phyloP scores from a whole-genome alignment of 2,329 filamentous ascomycete species.

The Scopulariopsis brevicaulis region DNA sequence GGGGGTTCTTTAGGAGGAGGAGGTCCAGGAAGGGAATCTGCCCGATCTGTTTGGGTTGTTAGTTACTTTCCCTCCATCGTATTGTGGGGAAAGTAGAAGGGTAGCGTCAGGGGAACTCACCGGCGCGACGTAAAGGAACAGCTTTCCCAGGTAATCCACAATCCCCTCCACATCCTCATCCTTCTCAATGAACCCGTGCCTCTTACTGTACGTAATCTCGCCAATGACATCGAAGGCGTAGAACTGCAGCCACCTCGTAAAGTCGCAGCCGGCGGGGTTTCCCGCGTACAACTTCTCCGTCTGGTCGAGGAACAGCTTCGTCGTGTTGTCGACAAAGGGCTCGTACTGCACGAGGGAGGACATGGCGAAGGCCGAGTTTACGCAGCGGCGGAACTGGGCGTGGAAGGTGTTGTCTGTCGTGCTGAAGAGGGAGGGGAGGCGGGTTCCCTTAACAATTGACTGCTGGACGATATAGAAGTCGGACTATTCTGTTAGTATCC shows the following conservation, averaged over 20 bases:
- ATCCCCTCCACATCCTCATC: slow-evolving; percentile 69
- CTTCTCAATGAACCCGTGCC: slow-evolving; percentile 64
- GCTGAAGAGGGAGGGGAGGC: slow-evolving; percentile 63
- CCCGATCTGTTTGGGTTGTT: slow-evolving; percentile 37
- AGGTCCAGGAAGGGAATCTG: slow-evolving; percentile 65
- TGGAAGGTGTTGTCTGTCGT: slow-evolving; percentile 68
- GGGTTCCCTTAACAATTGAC: slow-evolving; percentile 55
- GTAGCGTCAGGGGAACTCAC: slow-evolving; percentile 25
- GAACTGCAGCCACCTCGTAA: slow-evolving; percentile 65
- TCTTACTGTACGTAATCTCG: slow-evolving; percentile 64
- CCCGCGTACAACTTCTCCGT: slow-evolving; percentile 43
- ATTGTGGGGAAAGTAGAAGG: neutral
- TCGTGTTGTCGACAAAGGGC: slow-evolving; percentile 67
- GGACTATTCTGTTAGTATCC: slow-evolving; percentile 33
- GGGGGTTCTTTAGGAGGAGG: slow-evolving; percentile 62
- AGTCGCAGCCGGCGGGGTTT: slow-evolving; percentile 40
- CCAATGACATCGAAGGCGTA: slow-evolving; percentile 78
- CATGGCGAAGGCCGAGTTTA: slow-evolving; percentile 72
- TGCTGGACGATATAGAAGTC: slow-evolving; percentile 75
- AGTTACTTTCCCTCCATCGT: neutral
- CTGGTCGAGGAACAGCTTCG: slow-evolving; percentile 56
- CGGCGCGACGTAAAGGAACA: slow-evolving; percentile 62
- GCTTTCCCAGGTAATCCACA: slow-evolving; percentile 47
- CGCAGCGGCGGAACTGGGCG: slow-evolving; percentile 60
- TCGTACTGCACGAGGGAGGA: slow-evolving; percentile 67